These are phyloP conservation scores for Mortierella sp. DNA, from an alignment of 371 early-diverging fungal genomes.

Conservation along the genomic window DNA sequence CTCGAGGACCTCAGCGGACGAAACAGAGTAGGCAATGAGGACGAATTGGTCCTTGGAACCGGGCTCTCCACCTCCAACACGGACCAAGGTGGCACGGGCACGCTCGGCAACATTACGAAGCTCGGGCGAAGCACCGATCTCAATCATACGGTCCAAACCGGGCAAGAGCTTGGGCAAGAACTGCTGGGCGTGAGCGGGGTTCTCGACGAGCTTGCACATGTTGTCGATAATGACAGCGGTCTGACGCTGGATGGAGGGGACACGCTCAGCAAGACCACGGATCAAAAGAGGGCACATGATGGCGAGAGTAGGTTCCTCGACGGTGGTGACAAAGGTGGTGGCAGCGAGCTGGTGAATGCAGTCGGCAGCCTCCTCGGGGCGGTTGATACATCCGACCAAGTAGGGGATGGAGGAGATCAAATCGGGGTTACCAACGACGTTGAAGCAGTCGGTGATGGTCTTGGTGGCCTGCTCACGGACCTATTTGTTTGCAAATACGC, in stretches of 20 bases:
- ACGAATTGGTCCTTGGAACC: constrained; percentile 49
- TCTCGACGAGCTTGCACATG: constrained; percentile 84
- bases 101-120: constrained; percentile 72
- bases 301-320: constrained; percentile 82
- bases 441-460: constrained; percentile 52
- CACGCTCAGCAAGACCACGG: constrained; percentile 77
- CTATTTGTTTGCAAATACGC: constrained; percentile 17
- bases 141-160: constrained; percentile 78
- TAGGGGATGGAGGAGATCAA: constrained; percentile 73
- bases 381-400: constrained; percentile 70
- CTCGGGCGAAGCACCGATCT: constrained; percentile 85
- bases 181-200: constrained; percentile 81
- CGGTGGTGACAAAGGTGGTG: constrained; percentile 80
- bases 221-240: constrained; percentile 86
- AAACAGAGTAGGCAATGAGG: constrained; percentile 30
- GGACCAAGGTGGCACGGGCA: constrained; percentile 65
- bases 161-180: constrained; percentile 86
- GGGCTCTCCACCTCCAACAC: constrained; percentile 64
- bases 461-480: constrained; percentile 40
- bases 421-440: constrained; percentile 71
- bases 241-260: constrained; percentile 78
- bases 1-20: constrained; percentile 41
- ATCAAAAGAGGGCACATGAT: constrained; percentile 83
- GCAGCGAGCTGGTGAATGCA: constrained; percentile 73
- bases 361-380: constrained; percentile 72